These are phyloP conservation scores for Trypanosoma rangeli DNA, from an alignment of 208 protist species.

Conservation along the genomic window DNA sequence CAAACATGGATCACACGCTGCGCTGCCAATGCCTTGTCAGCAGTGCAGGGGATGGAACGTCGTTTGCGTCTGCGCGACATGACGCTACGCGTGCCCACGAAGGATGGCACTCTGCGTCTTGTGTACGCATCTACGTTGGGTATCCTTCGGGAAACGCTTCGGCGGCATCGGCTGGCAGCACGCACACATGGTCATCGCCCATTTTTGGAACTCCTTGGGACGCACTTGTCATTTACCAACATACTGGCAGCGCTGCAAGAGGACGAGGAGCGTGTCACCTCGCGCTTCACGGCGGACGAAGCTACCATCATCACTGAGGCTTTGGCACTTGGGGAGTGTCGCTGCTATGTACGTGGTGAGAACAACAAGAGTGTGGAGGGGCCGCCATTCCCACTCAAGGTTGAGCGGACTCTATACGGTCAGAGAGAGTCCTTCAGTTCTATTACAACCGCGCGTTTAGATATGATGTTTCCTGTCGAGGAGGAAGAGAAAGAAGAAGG, in stretches of 20 bases:
- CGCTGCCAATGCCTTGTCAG: neutral
- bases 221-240: conserved; percentile 67
- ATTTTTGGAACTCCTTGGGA: conserved; percentile 63
- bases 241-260: conserved; percentile 57
- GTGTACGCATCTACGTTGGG: conserved; percentile 47
- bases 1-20: neutral
- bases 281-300: conserved; percentile 51
- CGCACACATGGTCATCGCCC: conserved; percentile 31
- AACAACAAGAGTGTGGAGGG: conserved; percentile 38
- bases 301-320: conserved; percentile 59
- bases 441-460: conserved; percentile 43
- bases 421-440: conserved; percentile 53
- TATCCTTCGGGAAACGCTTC: conserved; percentile 53
- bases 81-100: conserved; percentile 48
- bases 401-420: conserved; percentile 55
- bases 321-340: conserved; percentile 74
- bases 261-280: conserved; percentile 73
- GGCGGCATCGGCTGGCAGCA: conserved; percentile 50
- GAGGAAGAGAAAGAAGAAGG: conserved; percentile 1
- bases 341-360: conserved; percentile 42
- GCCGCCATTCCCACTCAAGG: conserved; percentile 40
- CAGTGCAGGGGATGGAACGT: conserved; percentile 3
- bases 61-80: conserved; percentile 65
- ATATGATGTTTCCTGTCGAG: conserved; percentile 28
- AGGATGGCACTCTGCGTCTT: conserved; percentile 44